Conservation (phyloP, 2,329 filamentous ascomycete species). For the Trichoderma simmonsii region DNA sequence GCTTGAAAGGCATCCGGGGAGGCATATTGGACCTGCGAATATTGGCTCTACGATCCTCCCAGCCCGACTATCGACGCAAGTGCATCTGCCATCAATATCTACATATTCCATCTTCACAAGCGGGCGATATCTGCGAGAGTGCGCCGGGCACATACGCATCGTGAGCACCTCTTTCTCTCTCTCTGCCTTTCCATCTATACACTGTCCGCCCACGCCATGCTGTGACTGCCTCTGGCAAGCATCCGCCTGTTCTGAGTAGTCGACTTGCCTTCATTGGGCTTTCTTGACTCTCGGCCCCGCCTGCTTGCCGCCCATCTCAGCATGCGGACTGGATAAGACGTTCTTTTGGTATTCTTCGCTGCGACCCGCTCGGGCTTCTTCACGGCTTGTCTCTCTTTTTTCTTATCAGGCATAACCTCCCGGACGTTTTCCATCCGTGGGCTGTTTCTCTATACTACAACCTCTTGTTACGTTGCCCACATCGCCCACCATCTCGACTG, state of each 20-base stretch:
- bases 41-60: conserved; percentile 12
- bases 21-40: not conserved
- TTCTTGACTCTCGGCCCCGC: conserved; percentile 16
- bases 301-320: conserved; percentile 16
- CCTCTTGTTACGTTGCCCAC: not conserved
- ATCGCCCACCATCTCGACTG: not conserved
- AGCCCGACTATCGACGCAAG: not conserved
- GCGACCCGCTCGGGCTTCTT: conserved; percentile 19
- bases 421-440: not conserved
- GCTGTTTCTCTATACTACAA: not conserved
- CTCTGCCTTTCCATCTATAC: not conserved
- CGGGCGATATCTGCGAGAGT: not conserved
- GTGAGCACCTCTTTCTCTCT: conserved; percentile 13
- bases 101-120: not conserved
- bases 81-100: conserved; percentile 2
- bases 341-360: conserved; percentile 10
- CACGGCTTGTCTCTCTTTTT: conserved; percentile 9
- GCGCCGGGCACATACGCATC: conserved; percentile 6
- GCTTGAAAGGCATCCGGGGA: not conserved
- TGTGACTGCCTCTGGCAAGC: conserved; percentile 16
- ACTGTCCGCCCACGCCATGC: conserved; percentile 12
- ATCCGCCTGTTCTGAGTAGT: conserved; percentile 1
- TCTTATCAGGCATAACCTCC: conserved; percentile 12
- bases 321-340: conserved; percentile 9
- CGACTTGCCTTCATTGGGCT: conserved; percentile 12